These are phyloP conservation scores for Colletotrichum shisoi DNA, from an alignment of 2,329 filamentous ascomycete species.

Conservation along the genomic window DNA sequence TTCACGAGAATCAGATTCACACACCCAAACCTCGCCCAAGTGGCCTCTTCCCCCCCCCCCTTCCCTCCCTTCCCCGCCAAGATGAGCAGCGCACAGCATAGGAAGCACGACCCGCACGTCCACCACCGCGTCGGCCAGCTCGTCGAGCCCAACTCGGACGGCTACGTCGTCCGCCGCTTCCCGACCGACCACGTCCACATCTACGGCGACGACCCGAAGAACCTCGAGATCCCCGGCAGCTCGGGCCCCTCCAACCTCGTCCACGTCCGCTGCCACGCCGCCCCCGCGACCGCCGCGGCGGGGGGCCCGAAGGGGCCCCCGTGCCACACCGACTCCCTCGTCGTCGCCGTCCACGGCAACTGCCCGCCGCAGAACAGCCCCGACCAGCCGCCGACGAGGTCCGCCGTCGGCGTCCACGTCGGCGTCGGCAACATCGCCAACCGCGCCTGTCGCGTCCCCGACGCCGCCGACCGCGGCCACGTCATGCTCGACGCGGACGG, in stretches of 20 bases:
- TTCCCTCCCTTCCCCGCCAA: not conserved
- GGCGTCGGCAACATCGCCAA: slow-evolving; percentile 9
- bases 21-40: not conserved
- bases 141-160: slow-evolving; percentile 7
- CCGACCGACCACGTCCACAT: slow-evolving; percentile 1
- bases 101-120: slow-evolving; percentile 8
- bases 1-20: not conserved
- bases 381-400: slow-evolving; percentile 9
- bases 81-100: not conserved
- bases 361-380: slow-evolving; percentile 14
- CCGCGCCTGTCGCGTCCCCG: slow-evolving; percentile 16
- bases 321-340: slow-evolving; percentile 17
- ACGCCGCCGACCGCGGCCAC: slow-evolving; percentile 10
- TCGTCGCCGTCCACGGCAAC: slow-evolving; percentile 17
- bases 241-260: not conserved
- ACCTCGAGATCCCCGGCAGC: slow-evolving; percentile 3
- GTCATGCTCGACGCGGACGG: slow-evolving; percentile 18
- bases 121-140: slow-evolving; percentile 13
- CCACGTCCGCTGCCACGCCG: slow-evolving; percentile 17
- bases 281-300: not conserved
- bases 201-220: slow-evolving; percentile 12
- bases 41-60: not conserved
- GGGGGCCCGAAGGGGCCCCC: not conserved
- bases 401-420: slow-evolving; percentile 17
- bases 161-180: slow-evolving; percentile 23